These are phyloP conservation scores for Ganoderma lingzhi DNA, from an alignment of 1,284 basidiomycete species.

Conservation along the genomic window DNA sequence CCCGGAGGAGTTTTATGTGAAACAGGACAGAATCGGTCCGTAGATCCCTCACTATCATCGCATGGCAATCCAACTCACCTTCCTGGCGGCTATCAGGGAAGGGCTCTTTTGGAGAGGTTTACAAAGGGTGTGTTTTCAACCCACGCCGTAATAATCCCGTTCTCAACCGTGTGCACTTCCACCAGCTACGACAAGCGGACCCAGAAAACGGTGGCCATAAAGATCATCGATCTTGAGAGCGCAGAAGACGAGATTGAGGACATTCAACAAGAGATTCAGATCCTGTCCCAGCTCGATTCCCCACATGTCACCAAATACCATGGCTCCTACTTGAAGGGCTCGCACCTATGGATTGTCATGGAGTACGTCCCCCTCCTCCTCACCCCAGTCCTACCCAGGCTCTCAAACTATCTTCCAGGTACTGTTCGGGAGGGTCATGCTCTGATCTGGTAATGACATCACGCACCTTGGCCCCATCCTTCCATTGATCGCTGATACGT, in stretches of 20 bases:
- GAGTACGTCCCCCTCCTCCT: slow-evolving; percentile 66
- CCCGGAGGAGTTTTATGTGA: slow-evolving; percentile 95
- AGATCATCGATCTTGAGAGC: slow-evolving; percentile 98
- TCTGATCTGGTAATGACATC: slow-evolving; percentile 73
- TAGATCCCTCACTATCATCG: slow-evolving; percentile 32
- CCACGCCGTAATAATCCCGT: slow-evolving; percentile 14
- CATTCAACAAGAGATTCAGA: slow-evolving; percentile 99
- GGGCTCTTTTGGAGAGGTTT: slow-evolving; percentile 98
- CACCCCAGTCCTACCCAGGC: slow-evolving; percentile 11
- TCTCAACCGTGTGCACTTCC: slow-evolving; percentile 12
- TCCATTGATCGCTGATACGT: slow-evolving; percentile 34
- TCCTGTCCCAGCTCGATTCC: slow-evolving; percentile 97
- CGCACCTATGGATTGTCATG: slow-evolving; percentile 99
- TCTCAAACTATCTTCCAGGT: slow-evolving; percentile 52
- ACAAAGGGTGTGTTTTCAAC: slow-evolving; percentile 77
- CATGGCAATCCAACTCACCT: slow-evolving; percentile 3
- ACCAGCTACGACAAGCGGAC: slow-evolving; percentile 90
- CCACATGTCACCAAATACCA: slow-evolving; percentile 97
- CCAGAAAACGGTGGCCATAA: slow-evolving; percentile 94
- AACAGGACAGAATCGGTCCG: slow-evolving; percentile 94
- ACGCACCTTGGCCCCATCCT: slow-evolving; percentile 26
- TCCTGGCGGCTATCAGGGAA: slow-evolving; percentile 68
- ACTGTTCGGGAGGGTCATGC: slow-evolving; percentile 87
- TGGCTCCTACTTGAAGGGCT: slow-evolving; percentile 95
- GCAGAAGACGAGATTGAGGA: slow-evolving; percentile 99